Conservation (phyloP, 2,329 filamentous ascomycete genomes). For the Arthrobotrys sphaeroides region DNA sequence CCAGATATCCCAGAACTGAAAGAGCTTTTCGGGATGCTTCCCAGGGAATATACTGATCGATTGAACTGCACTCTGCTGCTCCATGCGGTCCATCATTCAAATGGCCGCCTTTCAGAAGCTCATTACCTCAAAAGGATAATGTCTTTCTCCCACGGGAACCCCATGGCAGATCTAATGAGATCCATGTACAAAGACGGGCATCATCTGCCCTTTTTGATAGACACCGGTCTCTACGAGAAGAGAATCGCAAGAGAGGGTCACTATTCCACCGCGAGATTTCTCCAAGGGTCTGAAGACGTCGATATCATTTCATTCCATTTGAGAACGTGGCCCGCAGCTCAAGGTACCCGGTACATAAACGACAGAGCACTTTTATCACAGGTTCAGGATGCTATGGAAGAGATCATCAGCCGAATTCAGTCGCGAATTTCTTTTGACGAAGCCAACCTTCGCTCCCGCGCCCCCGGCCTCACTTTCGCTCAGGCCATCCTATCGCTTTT, state of each 20-base stretch:
- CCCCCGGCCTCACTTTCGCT: conserved; percentile 17
- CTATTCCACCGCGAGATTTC: background rate
- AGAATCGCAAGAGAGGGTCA: background rate
- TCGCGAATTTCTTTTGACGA: background rate
- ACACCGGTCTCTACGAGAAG: background rate
- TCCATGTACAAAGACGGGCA: background rate
- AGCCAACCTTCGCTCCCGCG: background rate
- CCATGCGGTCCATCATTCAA: background rate
- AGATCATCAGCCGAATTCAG: conserved; percentile 1
- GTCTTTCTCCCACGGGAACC: background rate
- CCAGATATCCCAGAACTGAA: conserved; percentile 7
- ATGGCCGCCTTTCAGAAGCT: background rate
- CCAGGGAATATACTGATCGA: background rate
- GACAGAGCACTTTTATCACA: background rate
- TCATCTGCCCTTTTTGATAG: background rate
- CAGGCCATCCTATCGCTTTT: conserved; percentile 41
- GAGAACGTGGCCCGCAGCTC: background rate
- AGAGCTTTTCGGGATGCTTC: conserved; percentile 5
- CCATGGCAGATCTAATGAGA: background rate
- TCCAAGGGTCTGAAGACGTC: background rate
- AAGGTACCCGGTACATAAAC: conserved; percentile 19
- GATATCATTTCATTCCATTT: conserved; percentile 32
- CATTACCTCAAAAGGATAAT: background rate
- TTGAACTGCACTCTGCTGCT: conserved; percentile 21
- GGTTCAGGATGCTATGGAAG: background rate